phyloP scores from a whole-genome alignment of 441 rosid genomes.

The Syzygium malaccense region DNA sequence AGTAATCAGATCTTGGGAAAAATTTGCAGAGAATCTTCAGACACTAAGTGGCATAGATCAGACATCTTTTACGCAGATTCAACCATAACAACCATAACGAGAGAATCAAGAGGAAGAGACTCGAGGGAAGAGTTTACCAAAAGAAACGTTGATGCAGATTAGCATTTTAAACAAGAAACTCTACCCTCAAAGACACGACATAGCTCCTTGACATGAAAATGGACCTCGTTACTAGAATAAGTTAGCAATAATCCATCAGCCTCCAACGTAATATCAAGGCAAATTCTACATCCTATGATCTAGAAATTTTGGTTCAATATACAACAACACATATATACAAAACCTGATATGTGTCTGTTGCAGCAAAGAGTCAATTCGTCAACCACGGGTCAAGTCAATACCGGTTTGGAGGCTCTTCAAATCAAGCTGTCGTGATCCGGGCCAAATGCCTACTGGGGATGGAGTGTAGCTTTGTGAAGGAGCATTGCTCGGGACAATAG shows the following conservation, averaged over 20 bases:
- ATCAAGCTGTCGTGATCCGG: slow-evolving; percentile 49
- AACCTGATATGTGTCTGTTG: slow-evolving; percentile 44
- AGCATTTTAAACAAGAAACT: background rate
- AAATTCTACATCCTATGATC: slow-evolving; percentile 10
- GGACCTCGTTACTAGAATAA: slow-evolving; percentile 26
- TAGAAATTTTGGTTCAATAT: slow-evolving; percentile 25
- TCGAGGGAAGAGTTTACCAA: background rate
- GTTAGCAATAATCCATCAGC: slow-evolving; percentile 37
- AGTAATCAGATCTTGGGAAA: background rate
- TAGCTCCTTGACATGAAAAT: background rate
- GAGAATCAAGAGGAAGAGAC: background rate
- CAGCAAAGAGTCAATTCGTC: slow-evolving; percentile 27
- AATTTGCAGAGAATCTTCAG: background rate
- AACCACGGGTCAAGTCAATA: slow-evolving; percentile 88
- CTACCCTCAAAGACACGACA: background rate
- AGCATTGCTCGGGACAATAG: slow-evolving; percentile 21
- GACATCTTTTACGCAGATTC: background rate
- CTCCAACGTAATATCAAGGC: slow-evolving; percentile 6
- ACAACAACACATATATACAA: slow-evolving; percentile 79
- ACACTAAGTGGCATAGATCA: background rate
- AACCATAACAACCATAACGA: background rate
- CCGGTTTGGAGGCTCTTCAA: slow-evolving; percentile 66
- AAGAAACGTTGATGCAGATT: background rate
- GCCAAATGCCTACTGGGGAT: slow-evolving; percentile 49
- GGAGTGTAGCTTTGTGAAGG: slow-evolving; percentile 40